Conservation (phyloP, 2,329 filamentous ascomycete genomes). For the Zymoseptoria crescenta region DNA sequence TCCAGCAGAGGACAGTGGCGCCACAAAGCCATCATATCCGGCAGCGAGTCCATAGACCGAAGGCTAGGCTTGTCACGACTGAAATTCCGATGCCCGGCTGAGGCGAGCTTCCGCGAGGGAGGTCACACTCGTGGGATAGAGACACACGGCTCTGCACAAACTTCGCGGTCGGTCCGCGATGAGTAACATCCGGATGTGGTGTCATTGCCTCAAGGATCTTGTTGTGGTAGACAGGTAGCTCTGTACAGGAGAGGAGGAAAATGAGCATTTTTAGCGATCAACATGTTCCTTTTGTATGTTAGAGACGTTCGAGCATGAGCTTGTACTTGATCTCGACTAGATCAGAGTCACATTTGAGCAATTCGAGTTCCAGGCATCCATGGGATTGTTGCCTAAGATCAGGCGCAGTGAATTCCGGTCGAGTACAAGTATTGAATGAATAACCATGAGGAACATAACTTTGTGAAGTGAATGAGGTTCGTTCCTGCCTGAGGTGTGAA, state of each 20-base stretch:
- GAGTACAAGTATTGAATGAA: neutral
- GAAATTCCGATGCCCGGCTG: neutral
- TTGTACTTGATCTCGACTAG: neutral
- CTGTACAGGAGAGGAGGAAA: neutral
- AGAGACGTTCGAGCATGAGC: neutral
- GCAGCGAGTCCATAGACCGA: neutral
- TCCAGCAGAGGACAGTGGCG: neutral
- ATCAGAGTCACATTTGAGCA: neutral
- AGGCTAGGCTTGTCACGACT: neutral
- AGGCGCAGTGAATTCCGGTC: neutral
- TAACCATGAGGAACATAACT: no score
- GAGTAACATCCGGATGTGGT: neutral
- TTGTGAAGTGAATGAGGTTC: neutral
- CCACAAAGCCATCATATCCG: neutral
- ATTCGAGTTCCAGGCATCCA: neutral
- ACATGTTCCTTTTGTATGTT: neutral
- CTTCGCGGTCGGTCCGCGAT: neutral
- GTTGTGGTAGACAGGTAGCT: neutral
- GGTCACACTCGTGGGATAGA: neutral
- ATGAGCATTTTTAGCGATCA: neutral
- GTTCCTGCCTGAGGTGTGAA: neutral
- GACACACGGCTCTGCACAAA: neutral
- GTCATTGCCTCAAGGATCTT: neutral
- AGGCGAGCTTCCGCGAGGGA: neutral
- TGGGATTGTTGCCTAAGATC: neutral